Conservation (phyloP, 176 grass and related monocot genomes). For the Aegilops sharonensis region DNA sequence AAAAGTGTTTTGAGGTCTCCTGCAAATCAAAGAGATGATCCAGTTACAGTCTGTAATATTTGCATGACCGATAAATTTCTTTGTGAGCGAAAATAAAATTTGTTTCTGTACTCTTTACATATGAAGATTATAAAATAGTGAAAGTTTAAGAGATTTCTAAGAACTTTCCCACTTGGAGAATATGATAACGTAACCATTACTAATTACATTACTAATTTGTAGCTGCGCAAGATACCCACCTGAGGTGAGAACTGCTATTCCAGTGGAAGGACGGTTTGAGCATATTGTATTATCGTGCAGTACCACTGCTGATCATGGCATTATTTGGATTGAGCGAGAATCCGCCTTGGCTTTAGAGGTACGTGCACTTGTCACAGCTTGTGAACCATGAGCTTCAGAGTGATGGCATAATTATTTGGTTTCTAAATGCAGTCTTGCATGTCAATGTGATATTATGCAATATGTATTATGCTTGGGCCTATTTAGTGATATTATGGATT, state of each 20-base stretch:
- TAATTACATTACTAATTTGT: background rate
- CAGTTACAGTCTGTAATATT: background rate
- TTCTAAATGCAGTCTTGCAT: conserved; percentile 9
- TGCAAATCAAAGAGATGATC: background rate
- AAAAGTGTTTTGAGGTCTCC: background rate
- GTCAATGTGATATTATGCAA: background rate
- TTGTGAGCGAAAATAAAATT: background rate
- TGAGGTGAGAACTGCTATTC: conserved; percentile 93
- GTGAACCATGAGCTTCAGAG: background rate
- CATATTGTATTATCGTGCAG: conserved; percentile 97
- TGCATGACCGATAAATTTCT: background rate
- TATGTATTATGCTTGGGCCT: background rate
- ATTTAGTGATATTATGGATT: background rate
- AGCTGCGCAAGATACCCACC: conserved; percentile 96
- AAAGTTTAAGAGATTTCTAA: background rate
- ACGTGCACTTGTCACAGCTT: conserved; percentile 24
- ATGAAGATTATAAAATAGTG: conserved; percentile 8
- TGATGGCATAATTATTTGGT: background rate
- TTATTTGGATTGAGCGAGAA: conserved; percentile 93
- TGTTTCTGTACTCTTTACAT: conserved; percentile 1
- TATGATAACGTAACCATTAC: background rate
- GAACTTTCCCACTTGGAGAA: background rate
- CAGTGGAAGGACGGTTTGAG: conserved; percentile 92
- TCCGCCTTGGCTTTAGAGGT: conserved; percentile 80
- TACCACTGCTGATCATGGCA: conserved; percentile 92